Percentiles rank a stretch among this genome's conserved stretches.
phyloP scores from a whole-genome alignment of 164 flowering plant genomes.

The Dillenia suffruticosa region DNA sequence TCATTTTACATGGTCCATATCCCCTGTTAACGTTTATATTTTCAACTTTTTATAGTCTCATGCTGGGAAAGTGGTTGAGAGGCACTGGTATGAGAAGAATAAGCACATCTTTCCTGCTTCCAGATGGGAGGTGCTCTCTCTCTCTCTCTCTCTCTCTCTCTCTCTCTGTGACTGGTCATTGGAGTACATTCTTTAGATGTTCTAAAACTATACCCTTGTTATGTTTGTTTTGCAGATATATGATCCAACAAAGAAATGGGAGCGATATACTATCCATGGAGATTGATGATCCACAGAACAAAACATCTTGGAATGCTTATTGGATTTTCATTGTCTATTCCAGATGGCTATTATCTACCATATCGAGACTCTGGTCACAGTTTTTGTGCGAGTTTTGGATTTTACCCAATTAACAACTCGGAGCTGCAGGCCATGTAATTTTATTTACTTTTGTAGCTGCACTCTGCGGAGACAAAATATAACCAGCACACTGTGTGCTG shows the following conservation, averaged over 20 bases:
- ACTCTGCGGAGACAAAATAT: too few relatives aligned
- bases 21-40: background rate
- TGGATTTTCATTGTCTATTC: too few relatives aligned
- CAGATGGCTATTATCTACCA: too few relatives aligned
- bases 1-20: background rate
- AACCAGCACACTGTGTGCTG: too few relatives aligned
- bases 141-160: conserved; percentile 9
- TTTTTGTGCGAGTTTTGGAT: too few relatives aligned
- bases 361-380: too few relatives aligned
- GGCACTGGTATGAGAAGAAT: conserved; percentile 99
- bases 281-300: conserved; percentile 32
- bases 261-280: conserved; percentile 86
- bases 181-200: background rate
- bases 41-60: conserved; percentile 59
- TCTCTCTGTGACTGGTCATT: conserved; percentile 2
- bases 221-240: conserved; percentile 51
- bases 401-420: too few relatives aligned
- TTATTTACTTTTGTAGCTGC: too few relatives aligned
- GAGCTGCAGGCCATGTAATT: too few relatives aligned
- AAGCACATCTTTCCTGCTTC: conserved; percentile 99
- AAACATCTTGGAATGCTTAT: too few relatives aligned
- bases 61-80: conserved; percentile 98
- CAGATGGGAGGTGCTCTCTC: conserved; percentile 86
- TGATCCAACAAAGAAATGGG: conserved; percentile 83
- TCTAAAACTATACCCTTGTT: background rate